Evolutionary conservation across 176 grass and related monocot species (phyloP), one percentile per base, ranked within the genome.

Genomic region (Rhynchospora pubera): DNA sequence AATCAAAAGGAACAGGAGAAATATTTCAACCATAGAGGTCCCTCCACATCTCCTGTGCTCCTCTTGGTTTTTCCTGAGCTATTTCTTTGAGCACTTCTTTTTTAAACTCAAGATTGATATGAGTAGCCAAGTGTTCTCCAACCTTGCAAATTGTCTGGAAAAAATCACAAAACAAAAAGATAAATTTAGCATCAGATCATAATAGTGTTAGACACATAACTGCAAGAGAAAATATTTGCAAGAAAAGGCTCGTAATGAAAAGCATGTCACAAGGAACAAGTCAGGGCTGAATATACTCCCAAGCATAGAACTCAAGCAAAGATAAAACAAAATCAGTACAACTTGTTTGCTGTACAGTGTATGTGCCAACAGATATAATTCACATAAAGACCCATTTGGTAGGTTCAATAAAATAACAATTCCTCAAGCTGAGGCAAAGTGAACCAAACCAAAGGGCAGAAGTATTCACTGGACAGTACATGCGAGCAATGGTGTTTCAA

Each of bases 31-130:
- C 77, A 62, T 80, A 80, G 34, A 80, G 58, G 1, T 80, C 77
- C 42, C 56, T 56, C 77, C 77, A 80, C 2, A 56, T 56, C 48
- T 80, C 77, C n/a, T 43, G 77, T 62, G 77, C 57, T 44, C 7
- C 72, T 5, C 56, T 80, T 23, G 10, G 16, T 62, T 80, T 62
- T 62, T 32, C 77, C 0, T n/a, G 53, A 80, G 32, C n/a, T 10
- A 62, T 44, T 60, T 43, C 77, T 15, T 62, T 62, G 3, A 80
- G 28, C 32, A 6, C 5, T 21, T 80, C 58, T 62, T 61, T 80
- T 58, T 19, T 80, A 61, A 80, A 80, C 32, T 80, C 57, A 44
- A 80, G 77, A 80, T 80, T 46, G 56, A 62, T 80, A 80, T 45
- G 56, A 80, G 46, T 30, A 42, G 57, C 77, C 16, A 80, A 62